Evolutionary conservation across 495 filamentous ascomycete genomes (phyloP), one percentile per base, ranked within the genome.

Genomic region (Cercophora newfieldiana): DNA sequence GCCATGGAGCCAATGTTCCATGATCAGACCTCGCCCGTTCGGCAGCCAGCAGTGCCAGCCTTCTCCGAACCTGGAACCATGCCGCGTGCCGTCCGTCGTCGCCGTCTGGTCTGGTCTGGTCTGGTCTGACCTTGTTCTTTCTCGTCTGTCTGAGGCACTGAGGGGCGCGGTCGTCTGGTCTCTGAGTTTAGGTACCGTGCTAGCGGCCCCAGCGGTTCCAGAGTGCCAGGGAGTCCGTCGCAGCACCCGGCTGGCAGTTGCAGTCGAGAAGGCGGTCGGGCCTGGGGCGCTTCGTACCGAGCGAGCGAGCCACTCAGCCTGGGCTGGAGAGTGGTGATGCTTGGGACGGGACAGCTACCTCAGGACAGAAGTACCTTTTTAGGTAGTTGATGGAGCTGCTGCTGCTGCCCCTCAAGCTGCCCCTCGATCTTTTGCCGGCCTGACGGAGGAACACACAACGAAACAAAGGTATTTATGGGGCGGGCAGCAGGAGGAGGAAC

Each of bases 11-110:
- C 37, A 44, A 53, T 22, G 50, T 21, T 29, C 48, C 59, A 62
- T 62, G 59, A 62, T 62, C 59, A 62, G 59, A 62, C 59, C 48
- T 62, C 59, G 26, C 26, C 26, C 18, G 59, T 37, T 26, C n/a
- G 18, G n/a, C 44, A 28, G 28, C 24, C 26, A 62, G 8, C 48
- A 18, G 5, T 31, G 28, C 24, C 26, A 62, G 8, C 48, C 24
- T 14, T 31, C 19, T 25, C 28, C 26, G 44, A 16, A 60, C 30
- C 29, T 26, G 7, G 19, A 14, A 28, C 55, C 55, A 58, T 60
- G 59, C 37, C 47, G 26, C n/a, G 28, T 60, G 57, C 57, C 33
- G 33, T 25, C 21, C 10, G 8, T 22, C 57, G n/a, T 53, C 57
- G 24, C 19, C 19, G 57, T 60, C 18, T 22, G 26, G 28, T 61